Percentiles rank a stretch among this genome's conserved stretches.
These are phyloP conservation scores for Penicillium mononematosum DNA, from an alignment of 495 filamentous ascomycete species.

Conservation along the genomic window DNA sequence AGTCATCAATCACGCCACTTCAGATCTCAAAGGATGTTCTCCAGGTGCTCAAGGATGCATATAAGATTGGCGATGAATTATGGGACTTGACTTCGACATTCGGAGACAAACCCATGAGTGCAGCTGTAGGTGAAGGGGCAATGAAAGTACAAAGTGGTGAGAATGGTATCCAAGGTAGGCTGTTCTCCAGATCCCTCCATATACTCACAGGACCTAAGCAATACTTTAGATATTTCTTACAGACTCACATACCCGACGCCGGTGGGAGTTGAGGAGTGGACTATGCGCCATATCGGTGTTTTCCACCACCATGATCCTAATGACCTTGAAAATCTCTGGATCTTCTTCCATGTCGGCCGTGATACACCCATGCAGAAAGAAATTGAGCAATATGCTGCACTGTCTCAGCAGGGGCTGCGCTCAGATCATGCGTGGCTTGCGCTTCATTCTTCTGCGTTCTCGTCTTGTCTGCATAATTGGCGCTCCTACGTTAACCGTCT, in stretches of 20 bases:
- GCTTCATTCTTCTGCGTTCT: background rate
- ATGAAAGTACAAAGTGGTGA: background rate
- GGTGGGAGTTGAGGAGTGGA: conserved; percentile 9
- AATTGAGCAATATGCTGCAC: conserved; percentile 6
- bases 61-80: background rate
- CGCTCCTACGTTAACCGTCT: background rate
- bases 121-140: conserved; percentile 1
- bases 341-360: conserved; percentile 17
- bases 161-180: conserved; percentile 1
- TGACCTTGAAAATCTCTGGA: conserved; percentile 16
- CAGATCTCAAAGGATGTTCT: conserved; percentile 2
- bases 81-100: conserved; percentile 9
- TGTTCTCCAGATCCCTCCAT: background rate
- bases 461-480: background rate
- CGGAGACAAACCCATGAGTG: conserved; percentile 3
- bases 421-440: background rate
- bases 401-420: conserved; percentile 11
- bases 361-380: background rate
- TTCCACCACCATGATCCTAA: conserved; percentile 20
- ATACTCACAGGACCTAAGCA: background rate
- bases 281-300: conserved; percentile 19
- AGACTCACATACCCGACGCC: conserved; percentile 5
- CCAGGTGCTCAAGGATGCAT: background rate
- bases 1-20: background rate
- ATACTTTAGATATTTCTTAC: conserved; percentile 1